Evolutionary conservation across 768 basidiomycete species (phyloP).

Genomic region (Rickenella mellea): DNA sequence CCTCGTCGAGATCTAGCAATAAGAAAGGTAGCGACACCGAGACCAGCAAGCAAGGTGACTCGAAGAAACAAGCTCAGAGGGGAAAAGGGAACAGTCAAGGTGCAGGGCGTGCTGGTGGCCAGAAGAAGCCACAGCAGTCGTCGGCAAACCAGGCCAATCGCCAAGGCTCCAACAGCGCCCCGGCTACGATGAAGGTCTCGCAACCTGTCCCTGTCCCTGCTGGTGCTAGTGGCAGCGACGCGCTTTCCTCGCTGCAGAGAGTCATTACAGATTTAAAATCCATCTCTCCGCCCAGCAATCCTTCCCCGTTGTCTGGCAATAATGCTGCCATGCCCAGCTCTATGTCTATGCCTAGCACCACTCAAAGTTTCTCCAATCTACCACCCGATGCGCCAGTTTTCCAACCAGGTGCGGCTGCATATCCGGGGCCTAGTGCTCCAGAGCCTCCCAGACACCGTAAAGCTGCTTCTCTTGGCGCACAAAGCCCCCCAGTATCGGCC

Average conservation of each 20-base stretch:
- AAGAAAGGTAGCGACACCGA: conserved; percentile 50
- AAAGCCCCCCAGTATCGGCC: conserved; percentile 34
- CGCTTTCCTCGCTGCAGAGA: conserved; percentile 79
- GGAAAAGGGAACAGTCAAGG: conserved; percentile 20
- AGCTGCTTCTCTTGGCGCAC: conserved; percentile 61
- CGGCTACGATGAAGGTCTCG: conserved; percentile 36
- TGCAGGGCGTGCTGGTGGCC: conserved; percentile 34
- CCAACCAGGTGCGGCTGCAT: conserved; percentile 56
- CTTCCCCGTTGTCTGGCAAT: conserved; percentile 27
- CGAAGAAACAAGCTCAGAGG: conserved; percentile 46
- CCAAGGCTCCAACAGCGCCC: conserved; percentile 31
- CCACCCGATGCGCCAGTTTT: conserved; percentile 64
- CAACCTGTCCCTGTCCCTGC: conserved; percentile 37
- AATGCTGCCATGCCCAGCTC: conserved; percentile 26
- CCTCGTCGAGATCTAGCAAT: conserved; percentile 59
- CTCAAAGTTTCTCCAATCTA: conserved; percentile 41
- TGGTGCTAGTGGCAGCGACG: conserved; percentile 62
- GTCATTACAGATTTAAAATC: conserved; percentile 93
- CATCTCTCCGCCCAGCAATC: conserved; percentile 54
- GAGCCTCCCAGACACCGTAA: conserved; percentile 64
- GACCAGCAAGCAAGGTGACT: conserved; percentile 65
- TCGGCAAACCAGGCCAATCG: conserved; percentile 52
- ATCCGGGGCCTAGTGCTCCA: conserved; percentile 30
- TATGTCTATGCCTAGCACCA: conserved; percentile 37
- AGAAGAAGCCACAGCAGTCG: conserved; percentile 41